Evolutionary conservation across 1,284 basidiomycete genomes (phyloP).

Genomic region (Phellopilus nigrolimitatus): DNA sequence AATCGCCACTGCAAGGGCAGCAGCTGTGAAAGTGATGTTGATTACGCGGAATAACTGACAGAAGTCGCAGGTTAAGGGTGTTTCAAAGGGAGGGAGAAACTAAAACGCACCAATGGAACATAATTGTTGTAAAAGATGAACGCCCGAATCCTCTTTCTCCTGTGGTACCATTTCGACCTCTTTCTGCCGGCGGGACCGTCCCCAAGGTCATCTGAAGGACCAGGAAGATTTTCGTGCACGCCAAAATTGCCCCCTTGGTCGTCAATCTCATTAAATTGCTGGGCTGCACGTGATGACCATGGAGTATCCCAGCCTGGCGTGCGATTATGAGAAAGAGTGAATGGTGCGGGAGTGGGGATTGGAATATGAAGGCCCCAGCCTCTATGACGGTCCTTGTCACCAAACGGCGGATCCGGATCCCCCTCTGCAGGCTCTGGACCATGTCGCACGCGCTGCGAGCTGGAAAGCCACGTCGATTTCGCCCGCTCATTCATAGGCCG

Average conservation of each 20-base stretch:
- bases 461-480: constrained; percentile 13
- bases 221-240: constrained; percentile 30
- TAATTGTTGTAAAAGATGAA: constrained; percentile 71
- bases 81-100: constrained; percentile 3
- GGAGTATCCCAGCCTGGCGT: constrained; percentile 67
- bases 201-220: constrained; percentile 32
- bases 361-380: constrained; percentile 35
- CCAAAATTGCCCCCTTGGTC: background rate
- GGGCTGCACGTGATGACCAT: constrained; percentile 47
- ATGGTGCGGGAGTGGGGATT: constrained; percentile 38
- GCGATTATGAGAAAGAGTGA: constrained; percentile 48
- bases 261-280: constrained; percentile 20
- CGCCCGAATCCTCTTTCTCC: constrained; percentile 50
- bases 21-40: constrained; percentile 79
- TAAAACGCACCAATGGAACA: constrained; percentile 61
- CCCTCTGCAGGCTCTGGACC: constrained; percentile 20
- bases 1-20: constrained; percentile 77
- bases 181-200: constrained; percentile 31
- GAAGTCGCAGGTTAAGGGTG: constrained; percentile 23
- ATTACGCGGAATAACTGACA: constrained; percentile 75
- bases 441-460: constrained; percentile 4
- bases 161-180: constrained; percentile 34
- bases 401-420: constrained; percentile 19
- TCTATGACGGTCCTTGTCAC: constrained; percentile 24
- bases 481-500: constrained; percentile 15